These are phyloP conservation scores for Allium cepa DNA, from an alignment of 106 monocot species.

Conservation along the genomic window DNA sequence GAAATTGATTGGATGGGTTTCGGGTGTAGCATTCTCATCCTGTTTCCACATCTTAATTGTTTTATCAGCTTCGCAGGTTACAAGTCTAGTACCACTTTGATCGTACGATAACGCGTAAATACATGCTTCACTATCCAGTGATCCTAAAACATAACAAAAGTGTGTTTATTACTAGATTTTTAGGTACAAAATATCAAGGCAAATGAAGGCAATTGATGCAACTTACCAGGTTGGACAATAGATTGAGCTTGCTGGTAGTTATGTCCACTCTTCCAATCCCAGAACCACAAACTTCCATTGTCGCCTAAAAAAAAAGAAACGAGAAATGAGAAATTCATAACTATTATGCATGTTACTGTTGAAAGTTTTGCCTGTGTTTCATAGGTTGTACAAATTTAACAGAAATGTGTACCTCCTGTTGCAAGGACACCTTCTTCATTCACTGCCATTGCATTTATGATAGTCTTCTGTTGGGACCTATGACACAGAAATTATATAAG, in stretches of 20 bases:
- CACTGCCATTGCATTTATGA: conserved; percentile 88
- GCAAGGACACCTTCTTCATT: conserved; percentile 98
- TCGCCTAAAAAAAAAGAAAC: conserved; percentile 59
- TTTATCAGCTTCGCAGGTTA: conserved; percentile 92
- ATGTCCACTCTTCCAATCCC: conserved; percentile 99
- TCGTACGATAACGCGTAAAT: conserved; percentile 89
- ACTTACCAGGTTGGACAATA: conserved; percentile 92
- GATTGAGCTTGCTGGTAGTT: conserved; percentile 92
- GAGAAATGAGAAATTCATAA: not conserved
- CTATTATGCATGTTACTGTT: not conserved
- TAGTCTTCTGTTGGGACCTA: conserved; percentile 99
- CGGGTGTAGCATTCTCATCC: conserved; percentile 71
- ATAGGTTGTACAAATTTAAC: too few species aligned
- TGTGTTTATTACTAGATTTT: not conserved
- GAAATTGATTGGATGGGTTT: conserved; percentile 81
- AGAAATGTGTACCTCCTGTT: conserved; percentile 60
- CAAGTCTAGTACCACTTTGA: conserved; percentile 68
- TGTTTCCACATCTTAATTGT: conserved; percentile 98
- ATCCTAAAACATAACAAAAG: conserved; percentile 31
- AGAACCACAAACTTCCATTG: conserved; percentile 99
- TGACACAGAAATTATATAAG: conserved; percentile 7
- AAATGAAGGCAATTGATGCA: conserved; percentile 8
- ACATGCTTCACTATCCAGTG: conserved; percentile 92
- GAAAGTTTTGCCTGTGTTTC: not conserved
- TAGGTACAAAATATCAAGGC: not conserved